These are phyloP conservation scores for Colletotrichum sidae DNA, from an alignment of 2,329 filamentous ascomycete species.

Conservation along the genomic window DNA sequence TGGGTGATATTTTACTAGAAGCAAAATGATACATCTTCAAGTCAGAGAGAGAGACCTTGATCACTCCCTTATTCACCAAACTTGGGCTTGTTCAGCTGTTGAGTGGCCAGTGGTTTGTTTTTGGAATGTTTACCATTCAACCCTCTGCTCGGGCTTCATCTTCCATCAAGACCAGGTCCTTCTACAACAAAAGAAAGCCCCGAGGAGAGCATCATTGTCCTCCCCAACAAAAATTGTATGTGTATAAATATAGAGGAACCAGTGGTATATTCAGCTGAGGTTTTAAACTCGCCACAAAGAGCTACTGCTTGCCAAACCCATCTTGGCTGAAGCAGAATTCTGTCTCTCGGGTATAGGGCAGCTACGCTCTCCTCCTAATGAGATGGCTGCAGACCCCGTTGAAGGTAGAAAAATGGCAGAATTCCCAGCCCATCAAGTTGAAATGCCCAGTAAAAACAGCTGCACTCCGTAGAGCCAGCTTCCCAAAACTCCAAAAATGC, in stretches of 20 bases:
- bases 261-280: conserved; percentile 34
- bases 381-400: conserved; percentile 10
- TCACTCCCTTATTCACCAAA: no score
- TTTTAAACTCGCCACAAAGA: conserved; percentile 22
- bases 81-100: no score
- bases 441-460: conserved; percentile 34
- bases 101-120: no score
- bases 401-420: conserved; percentile 34
- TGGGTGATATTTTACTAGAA: background rate
- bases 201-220: conserved; percentile 5
- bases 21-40: background rate
- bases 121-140: no score
- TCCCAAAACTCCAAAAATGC: conserved; percentile 38
- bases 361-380: conserved; percentile 5
- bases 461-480: conserved; percentile 34
- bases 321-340: conserved; percentile 6
- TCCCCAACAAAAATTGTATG: conserved; percentile 14
- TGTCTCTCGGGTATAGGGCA: conserved; percentile 11
- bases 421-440: conserved; percentile 25
- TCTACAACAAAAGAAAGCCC: background rate
- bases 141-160: no score
- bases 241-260: conserved; percentile 31
- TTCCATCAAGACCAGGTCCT: no score
- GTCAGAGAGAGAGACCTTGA: no score
- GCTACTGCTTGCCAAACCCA: conserved; percentile 8